Percentiles rank a stretch among this genome's conserved stretches.
Conservation (phyloP, 768 basidiomycete species). For the Fomitopsis serialis region DNA sequence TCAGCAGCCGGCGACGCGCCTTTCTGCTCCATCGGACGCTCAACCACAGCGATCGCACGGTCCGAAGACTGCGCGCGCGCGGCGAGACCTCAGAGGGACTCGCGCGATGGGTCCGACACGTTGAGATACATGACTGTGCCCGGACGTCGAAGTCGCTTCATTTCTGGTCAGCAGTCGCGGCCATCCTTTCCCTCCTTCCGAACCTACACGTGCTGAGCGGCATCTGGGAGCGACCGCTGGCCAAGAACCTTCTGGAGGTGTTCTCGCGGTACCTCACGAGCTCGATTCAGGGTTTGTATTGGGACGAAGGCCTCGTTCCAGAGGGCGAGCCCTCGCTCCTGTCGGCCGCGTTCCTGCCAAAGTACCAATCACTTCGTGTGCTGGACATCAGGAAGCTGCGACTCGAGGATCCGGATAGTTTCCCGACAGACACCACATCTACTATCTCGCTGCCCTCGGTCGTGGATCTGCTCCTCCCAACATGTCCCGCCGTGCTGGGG, state of each 20-base stretch:
- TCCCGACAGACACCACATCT: conserved; percentile 12
- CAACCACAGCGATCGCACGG: conserved; percentile 12
- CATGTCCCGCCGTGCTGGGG: conserved; percentile 29
- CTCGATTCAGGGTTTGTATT: conserved; percentile 38
- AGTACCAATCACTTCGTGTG: conserved; percentile 35
- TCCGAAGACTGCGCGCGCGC: conserved; percentile 2
- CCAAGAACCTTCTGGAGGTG: conserved; percentile 37
- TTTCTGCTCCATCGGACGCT: conserved; percentile 32
- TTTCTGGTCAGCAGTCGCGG: conserved; percentile 39
- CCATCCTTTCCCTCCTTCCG: conserved; percentile 40
- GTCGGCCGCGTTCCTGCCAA: conserved; percentile 32
- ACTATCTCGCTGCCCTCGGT: conserved; percentile 33
- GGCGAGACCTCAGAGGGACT: conserved; percentile 16
- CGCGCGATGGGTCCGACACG: conserved; percentile 43
- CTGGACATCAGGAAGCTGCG: conserved; percentile 43
- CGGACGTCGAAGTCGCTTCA: conserved; percentile 32
- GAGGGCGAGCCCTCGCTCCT: conserved; percentile 20
- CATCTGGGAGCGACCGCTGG: conserved; percentile 39
- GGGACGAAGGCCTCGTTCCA: conserved; percentile 30
- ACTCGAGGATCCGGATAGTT: conserved; percentile 10
- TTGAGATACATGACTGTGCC: conserved; percentile 43
- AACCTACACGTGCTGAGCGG: conserved; percentile 41
- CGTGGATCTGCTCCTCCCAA: conserved; percentile 39
- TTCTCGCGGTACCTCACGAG: conserved; percentile 35
- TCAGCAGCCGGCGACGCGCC: conserved; percentile 38